These are phyloP conservation scores for Kalmusia sp. DNA, from an alignment of 2,329 filamentous ascomycete genomes.

Conservation along the genomic window DNA sequence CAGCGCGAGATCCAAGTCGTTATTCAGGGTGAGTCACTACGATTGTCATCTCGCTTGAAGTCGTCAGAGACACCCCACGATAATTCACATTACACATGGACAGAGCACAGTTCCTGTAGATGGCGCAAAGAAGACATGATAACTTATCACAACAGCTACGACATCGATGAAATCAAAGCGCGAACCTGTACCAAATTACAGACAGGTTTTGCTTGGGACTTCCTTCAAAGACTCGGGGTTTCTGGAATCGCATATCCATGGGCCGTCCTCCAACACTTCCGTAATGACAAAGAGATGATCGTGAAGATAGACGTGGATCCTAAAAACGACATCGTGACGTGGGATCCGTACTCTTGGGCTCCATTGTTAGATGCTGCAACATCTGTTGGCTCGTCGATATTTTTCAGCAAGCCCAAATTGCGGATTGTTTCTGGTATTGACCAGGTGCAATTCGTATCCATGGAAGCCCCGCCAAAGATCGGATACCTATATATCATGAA, in stretches of 20 bases:
- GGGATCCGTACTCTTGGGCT: conserved; percentile 47
- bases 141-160: conserved; percentile 16
- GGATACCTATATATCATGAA: conserved; percentile 46
- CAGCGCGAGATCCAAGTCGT: conserved; percentile 49
- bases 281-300: conserved; percentile 50
- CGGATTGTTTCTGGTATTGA: conserved; percentile 48
- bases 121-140: conserved; percentile 19
- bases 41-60: conserved; percentile 44
- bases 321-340: conserved; percentile 19
- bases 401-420: conserved; percentile 45
- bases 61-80: conserved; percentile 9
- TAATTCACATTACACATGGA: conserved; percentile 33
- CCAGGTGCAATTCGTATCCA: conserved; percentile 30
- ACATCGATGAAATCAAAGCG: conserved; percentile 31
- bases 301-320: conserved; percentile 48
- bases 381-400: conserved; percentile 52
- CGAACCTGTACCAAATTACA: conserved; percentile 37
- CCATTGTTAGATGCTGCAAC: conserved; percentile 53
- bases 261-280: conserved; percentile 49
- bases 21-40: conserved; percentile 36
- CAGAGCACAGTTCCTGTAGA: conserved; percentile 39
- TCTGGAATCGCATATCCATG: conserved; percentile 53
- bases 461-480: conserved; percentile 35
- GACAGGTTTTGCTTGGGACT: conserved; percentile 48
- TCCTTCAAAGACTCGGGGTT: conserved; percentile 50